Evolutionary conservation across 768 basidiomycete genomes (phyloP).

Genomic region (Pisolithus microcarpus): DNA sequence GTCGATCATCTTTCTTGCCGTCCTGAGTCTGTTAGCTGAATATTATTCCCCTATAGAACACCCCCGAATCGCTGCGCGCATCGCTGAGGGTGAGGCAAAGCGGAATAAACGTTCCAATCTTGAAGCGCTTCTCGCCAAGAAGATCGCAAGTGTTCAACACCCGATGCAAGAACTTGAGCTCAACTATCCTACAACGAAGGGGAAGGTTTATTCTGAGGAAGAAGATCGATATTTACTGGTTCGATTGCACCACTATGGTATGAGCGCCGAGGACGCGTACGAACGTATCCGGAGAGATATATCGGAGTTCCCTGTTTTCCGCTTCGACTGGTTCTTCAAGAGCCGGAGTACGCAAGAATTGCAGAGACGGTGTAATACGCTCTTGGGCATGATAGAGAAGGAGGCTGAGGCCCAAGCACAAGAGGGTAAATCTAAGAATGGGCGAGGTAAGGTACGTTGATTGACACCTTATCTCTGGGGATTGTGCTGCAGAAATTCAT

Average conservation of each 20-base stretch:
- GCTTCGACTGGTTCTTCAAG: conserved; percentile 99
- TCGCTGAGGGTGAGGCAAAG: conserved; percentile 83
- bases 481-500: neutral
- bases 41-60: conserved; percentile 41
- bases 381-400: conserved; percentile 88
- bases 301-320: conserved; percentile 91
- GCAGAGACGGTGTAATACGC: conserved; percentile 78
- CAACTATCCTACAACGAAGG: conserved; percentile 92
- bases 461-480: neutral
- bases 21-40: conserved; percentile 13
- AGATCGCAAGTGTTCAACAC: conserved; percentile 75
- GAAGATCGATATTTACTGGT: conserved; percentile 94
- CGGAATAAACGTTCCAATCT: conserved; percentile 81
- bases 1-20: conserved; percentile 31
- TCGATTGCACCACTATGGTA: conserved; percentile 82
- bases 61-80: conserved; percentile 74
- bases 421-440: conserved; percentile 55
- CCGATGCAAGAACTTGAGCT: conserved; percentile 98
- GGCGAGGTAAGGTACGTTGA: conserved; percentile 55
- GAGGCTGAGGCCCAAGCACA: conserved; percentile 67
- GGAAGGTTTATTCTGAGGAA: conserved; percentile 94
- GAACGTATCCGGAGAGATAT: conserved; percentile 96
- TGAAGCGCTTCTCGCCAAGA: conserved; percentile 69
- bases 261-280: conserved; percentile 84
- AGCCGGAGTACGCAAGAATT: conserved; percentile 86